Percentiles rank a stretch among this genome's conserved stretches.
These are phyloP conservation scores for Scedosporium boydii DNA, from an alignment of 2,329 filamentous ascomycete species.

Conservation along the genomic window DNA sequence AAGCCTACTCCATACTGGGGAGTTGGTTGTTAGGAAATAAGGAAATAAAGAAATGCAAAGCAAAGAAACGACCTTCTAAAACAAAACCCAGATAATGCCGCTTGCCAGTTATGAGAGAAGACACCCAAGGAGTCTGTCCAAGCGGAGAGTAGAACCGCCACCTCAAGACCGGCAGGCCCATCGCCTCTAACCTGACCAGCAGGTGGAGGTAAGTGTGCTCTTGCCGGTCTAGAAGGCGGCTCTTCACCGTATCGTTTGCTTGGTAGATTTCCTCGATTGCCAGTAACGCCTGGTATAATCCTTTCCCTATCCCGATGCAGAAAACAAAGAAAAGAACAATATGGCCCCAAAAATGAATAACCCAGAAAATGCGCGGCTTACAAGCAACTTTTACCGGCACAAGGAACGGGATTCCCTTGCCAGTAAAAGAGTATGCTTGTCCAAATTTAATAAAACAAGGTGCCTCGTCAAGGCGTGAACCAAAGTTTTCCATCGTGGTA, in stretches of 20 bases:
- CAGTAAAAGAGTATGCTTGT: background rate
- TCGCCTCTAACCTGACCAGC: background rate
- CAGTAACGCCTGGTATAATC: background rate
- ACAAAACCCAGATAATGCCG: slow-evolving; percentile 3
- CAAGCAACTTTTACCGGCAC: background rate
- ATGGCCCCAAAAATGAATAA: background rate
- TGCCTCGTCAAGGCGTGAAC: background rate
- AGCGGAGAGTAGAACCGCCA: background rate
- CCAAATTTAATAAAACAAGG: background rate
- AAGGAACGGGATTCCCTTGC: background rate
- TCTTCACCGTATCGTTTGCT: background rate
- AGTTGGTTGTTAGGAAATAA: background rate
- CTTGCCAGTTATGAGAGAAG: background rate
- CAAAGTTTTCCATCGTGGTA: background rate
- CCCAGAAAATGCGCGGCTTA: background rate
- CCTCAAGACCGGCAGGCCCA: background rate
- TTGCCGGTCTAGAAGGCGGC: too few species aligned
- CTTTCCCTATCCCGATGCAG: background rate
- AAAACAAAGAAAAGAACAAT: background rate
- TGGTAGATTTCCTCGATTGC: background rate
- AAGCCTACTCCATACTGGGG: too few species aligned
- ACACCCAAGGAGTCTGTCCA: background rate
- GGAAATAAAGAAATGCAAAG: background rate
- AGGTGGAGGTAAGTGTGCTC: background rate
- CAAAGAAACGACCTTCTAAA: background rate